phyloP scores from a whole-genome alignment of 768 basidiomycete species.

The Xerocomellus dryophilus region DNA sequence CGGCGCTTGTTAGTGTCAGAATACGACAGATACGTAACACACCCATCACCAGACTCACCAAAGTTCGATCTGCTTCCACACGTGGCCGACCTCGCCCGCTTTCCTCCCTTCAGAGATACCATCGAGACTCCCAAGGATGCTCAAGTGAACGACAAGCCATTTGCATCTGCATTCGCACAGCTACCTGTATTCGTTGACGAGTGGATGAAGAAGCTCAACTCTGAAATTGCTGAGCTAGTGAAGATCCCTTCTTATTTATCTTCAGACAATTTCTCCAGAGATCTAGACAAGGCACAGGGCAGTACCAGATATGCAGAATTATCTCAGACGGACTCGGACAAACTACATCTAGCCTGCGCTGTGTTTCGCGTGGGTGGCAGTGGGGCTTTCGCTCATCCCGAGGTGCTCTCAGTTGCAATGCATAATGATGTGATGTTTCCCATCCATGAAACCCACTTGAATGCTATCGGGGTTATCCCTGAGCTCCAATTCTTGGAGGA shows the following conservation, averaged over 20 bases:
- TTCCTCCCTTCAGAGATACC: constrained; percentile 12
- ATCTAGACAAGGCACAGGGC: not conserved
- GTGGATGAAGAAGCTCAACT: constrained; percentile 10
- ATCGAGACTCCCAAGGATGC: constrained; percentile 3
- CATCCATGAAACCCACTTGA: not conserved
- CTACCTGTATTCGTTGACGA: constrained; percentile 4
- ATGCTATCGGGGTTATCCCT: not conserved
- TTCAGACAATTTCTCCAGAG: not conserved
- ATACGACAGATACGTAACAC: constrained; percentile 13
- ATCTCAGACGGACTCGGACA: not conserved
- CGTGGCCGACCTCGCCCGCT: constrained; percentile 7
- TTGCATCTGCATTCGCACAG: constrained; percentile 14
- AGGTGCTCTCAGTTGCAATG: constrained; percentile 2
- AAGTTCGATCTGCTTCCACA: constrained; percentile 14
- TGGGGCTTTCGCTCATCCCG: not conserved
- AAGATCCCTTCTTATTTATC: constrained; percentile 7
- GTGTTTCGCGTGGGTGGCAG: constrained; percentile 1
- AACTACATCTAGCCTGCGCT: constrained; percentile 10
- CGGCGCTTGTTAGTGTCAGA: not conserved
- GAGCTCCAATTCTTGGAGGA: constrained; percentile 8
- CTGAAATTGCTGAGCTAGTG: constrained; percentile 8
- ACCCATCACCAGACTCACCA: constrained; percentile 1
- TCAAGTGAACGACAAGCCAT: not conserved
- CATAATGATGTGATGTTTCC: not conserved
- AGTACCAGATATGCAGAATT: not conserved